These are phyloP conservation scores for Gossypium longicalyx DNA, from an alignment of 345 rosid genomes.

Conservation along the genomic window DNA sequence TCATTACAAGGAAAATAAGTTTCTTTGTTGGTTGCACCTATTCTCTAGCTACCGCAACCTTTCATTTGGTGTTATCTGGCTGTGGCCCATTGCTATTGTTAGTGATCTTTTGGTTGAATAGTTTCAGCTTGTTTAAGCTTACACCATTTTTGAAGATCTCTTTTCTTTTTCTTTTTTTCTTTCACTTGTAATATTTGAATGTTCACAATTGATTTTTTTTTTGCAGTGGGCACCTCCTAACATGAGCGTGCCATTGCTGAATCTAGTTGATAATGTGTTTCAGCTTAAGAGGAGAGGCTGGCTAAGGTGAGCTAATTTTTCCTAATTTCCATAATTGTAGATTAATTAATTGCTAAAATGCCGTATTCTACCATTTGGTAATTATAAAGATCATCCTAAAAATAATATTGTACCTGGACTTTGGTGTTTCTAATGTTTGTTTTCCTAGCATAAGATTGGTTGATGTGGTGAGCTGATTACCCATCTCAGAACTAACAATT, in stretches of 20 bases:
- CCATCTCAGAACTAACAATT: neutral
- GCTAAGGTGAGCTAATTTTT: slow-evolving; percentile 61
- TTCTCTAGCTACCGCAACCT: neutral
- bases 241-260: slow-evolving; percentile 85
- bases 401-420: neutral
- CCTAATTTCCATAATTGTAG: neutral
- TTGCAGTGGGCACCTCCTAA: slow-evolving; percentile 62
- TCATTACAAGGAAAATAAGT: neutral
- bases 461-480: neutral
- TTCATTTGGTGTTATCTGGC: slow-evolving; percentile 7
- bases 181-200: neutral
- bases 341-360: slow-evolving; percentile 1
- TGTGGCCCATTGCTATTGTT: neutral
- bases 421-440: neutral
- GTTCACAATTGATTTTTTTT: neutral
- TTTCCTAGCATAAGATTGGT: neutral
- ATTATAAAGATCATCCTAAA: neutral
- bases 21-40: slow-evolving; percentile 7
- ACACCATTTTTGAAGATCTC: neutral
- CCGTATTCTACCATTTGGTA: neutral
- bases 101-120: neutral
- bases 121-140: neutral
- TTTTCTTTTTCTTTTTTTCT: neutral
- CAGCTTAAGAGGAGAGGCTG: slow-evolving; percentile 97
- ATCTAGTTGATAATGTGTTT: slow-evolving; percentile 95